Conservation (phyloP, 2,329 filamentous ascomycete species). For the Hawksworthiomyces lignivorus region DNA sequence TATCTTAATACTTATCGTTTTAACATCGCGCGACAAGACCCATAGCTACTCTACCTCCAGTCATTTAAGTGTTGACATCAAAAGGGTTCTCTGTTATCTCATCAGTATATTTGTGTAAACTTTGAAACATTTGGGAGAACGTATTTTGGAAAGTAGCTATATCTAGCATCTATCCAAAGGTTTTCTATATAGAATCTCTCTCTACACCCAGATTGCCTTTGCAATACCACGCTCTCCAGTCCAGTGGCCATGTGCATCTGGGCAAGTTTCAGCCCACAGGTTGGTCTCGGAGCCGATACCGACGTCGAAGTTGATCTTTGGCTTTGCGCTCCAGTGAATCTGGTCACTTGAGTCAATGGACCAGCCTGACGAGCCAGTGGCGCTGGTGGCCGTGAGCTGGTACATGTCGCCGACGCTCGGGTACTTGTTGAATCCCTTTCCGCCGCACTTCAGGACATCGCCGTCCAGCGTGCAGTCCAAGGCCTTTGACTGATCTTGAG, state of each 20-base stretch:
- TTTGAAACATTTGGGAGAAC: too few relatives aligned
- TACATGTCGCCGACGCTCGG: slow-evolving; percentile 13
- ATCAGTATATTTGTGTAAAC: too few relatives aligned
- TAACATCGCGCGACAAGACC: too few relatives aligned
- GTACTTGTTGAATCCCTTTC: slow-evolving; percentile 15
- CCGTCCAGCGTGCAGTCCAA: slow-evolving; percentile 12
- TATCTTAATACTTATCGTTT: too few relatives aligned
- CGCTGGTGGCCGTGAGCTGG: slow-evolving; percentile 8
- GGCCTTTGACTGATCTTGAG: slow-evolving; percentile 15
- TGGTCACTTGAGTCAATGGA: slow-evolving; percentile 13
- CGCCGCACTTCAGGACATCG: slow-evolving; percentile 16
- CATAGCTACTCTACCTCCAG: too few relatives aligned
- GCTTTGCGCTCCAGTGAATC: slow-evolving; percentile 14
- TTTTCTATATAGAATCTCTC: too few relatives aligned
- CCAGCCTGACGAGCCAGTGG: slow-evolving; percentile 13
- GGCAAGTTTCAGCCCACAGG: slow-evolving; percentile 16
- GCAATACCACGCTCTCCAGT: slow-evolving; percentile 11
- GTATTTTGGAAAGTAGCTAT: too few relatives aligned
- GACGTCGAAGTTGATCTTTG: slow-evolving; percentile 15
- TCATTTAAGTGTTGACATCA: too few relatives aligned
- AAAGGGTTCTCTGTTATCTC: too few relatives aligned
- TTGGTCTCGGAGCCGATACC: slow-evolving; percentile 10
- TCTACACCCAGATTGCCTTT: slow-evolving; percentile 10
- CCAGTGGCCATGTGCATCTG: slow-evolving; percentile 13
- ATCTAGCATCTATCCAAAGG: too few relatives aligned